Conservation (phyloP, 345 rosid genomes). For the Litchi chinensis region DNA sequence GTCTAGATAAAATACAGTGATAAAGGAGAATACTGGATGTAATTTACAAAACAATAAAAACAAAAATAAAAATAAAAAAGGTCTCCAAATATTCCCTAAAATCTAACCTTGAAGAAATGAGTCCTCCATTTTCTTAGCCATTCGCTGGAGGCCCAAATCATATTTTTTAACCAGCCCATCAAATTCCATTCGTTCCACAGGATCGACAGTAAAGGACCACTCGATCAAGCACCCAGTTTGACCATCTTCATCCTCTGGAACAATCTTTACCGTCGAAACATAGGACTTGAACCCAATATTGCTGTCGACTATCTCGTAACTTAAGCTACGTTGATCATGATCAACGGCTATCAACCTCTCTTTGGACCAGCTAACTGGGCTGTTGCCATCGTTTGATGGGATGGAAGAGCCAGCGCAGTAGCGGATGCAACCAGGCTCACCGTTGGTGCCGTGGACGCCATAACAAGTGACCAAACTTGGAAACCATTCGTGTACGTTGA, state of each 20-base stretch:
- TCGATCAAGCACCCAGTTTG: slow-evolving; percentile 54
- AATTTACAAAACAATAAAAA: too few species aligned
- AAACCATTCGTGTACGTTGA: slow-evolving; percentile 52
- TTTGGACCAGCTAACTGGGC: slow-evolving; percentile 41
- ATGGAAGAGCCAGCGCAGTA: slow-evolving; percentile 54
- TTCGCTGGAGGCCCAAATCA: slow-evolving; percentile 33
- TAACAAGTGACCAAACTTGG: slow-evolving; percentile 39
- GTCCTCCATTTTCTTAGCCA: slow-evolving; percentile 45
- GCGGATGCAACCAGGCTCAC: slow-evolving; percentile 61
- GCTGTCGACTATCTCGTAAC: slow-evolving; percentile 58
- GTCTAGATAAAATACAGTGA: too few species aligned
- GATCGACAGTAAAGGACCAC: slow-evolving; percentile 61
- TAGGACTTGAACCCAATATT: slow-evolving; percentile 62
- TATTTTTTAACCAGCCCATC: slow-evolving; percentile 46
- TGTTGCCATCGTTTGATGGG: slow-evolving; percentile 8
- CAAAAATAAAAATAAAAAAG: too few species aligned
- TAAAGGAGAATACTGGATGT: too few species aligned
- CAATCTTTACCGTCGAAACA: slow-evolving; percentile 48
- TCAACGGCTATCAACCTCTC: slow-evolving; percentile 57
- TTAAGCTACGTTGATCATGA: slow-evolving; percentile 27
- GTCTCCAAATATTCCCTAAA: too few species aligned
- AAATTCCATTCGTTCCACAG: slow-evolving; percentile 48
- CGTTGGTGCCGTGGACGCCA: slow-evolving; percentile 55
- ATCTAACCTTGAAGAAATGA: neutral
- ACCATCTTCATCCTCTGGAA: slow-evolving; percentile 19